Conservation (phyloP, 2,329 filamentous ascomycete genomes). For the Aspergillus terreus region DNA sequence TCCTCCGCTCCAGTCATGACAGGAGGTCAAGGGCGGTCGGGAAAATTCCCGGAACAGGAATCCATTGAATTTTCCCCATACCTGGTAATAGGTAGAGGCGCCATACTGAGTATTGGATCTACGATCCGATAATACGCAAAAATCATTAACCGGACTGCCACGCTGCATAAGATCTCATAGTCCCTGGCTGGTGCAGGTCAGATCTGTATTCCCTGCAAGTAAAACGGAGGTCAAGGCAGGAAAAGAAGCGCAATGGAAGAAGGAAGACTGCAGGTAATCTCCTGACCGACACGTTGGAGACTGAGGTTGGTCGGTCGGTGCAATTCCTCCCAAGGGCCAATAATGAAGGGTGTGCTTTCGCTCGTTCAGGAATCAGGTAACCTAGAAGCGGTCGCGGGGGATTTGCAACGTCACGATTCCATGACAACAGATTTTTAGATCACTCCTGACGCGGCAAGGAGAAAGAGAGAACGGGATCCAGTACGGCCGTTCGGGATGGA, state of each 20-base stretch:
- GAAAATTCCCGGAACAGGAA: not conserved
- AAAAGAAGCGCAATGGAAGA: slow-evolving; percentile 13
- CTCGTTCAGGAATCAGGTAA: not conserved
- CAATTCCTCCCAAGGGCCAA: not conserved
- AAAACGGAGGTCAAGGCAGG: slow-evolving; percentile 11
- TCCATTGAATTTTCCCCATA: not conserved
- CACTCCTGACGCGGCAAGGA: not conserved
- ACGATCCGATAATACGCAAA: not conserved
- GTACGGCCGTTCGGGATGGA: not conserved
- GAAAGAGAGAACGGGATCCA: not conserved
- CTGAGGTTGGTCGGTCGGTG: not conserved
- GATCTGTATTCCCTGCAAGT: slow-evolving; percentile 23
- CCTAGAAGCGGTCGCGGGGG: not conserved
- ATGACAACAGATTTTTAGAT: not conserved
- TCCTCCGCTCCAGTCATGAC: not conserved
- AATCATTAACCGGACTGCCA: not conserved
- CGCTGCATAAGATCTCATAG: slow-evolving; percentile 14
- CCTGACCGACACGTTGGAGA: slow-evolving; percentile 10
- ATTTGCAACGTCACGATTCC: not conserved
- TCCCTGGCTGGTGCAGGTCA: slow-evolving; percentile 16
- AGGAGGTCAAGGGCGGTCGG: not conserved
- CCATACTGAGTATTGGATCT: not conserved
- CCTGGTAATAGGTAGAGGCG: not conserved
- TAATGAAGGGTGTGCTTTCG: slow-evolving; percentile 3
- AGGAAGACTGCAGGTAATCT: slow-evolving; percentile 15